Evolutionary conservation across 75 land plant species (phyloP).

Genomic region (Picea glauca): DNA sequence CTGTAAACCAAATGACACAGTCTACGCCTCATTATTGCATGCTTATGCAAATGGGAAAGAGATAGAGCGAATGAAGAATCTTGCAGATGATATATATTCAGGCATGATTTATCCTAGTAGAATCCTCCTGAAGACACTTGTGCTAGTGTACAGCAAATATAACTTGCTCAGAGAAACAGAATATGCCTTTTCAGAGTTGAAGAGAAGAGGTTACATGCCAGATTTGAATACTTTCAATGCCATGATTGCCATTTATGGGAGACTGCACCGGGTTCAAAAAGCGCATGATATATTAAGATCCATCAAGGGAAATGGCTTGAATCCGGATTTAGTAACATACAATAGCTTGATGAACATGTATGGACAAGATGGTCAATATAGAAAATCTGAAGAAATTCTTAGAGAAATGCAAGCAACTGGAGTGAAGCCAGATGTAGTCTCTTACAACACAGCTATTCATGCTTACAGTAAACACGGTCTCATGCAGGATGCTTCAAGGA

Average conservation of each 20-base stretch:
- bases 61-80: constrained; percentile 35
- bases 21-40: constrained; percentile 78
- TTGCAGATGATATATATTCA: constrained; percentile 60
- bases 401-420: constrained; percentile 62
- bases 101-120: constrained; percentile 36
- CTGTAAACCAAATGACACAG: constrained; percentile 73
- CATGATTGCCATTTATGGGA: constrained; percentile 90
- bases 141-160: constrained; percentile 72
- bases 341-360: constrained; percentile 91
- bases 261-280: constrained; percentile 63
- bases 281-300: constrained; percentile 55
- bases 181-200: constrained; percentile 63
- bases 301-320: constrained; percentile 55
- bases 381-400: constrained; percentile 60
- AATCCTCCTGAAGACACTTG: constrained; percentile 61
- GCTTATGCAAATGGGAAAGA: constrained; percentile 87
- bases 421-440: constrained; percentile 62
- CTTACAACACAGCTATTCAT: constrained; percentile 82
- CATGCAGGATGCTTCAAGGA: constrained; percentile 84
- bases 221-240: constrained; percentile 76
- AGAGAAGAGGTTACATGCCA: constrained; percentile 40
- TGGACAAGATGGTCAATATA: constrained; percentile 58
- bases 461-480: constrained; percentile 79
- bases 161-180: constrained; percentile 64
- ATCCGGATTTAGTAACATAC: constrained; percentile 78